These are phyloP conservation scores for Bacidia rubella DNA, from an alignment of 495 filamentous ascomycete species.

Conservation along the genomic window DNA sequence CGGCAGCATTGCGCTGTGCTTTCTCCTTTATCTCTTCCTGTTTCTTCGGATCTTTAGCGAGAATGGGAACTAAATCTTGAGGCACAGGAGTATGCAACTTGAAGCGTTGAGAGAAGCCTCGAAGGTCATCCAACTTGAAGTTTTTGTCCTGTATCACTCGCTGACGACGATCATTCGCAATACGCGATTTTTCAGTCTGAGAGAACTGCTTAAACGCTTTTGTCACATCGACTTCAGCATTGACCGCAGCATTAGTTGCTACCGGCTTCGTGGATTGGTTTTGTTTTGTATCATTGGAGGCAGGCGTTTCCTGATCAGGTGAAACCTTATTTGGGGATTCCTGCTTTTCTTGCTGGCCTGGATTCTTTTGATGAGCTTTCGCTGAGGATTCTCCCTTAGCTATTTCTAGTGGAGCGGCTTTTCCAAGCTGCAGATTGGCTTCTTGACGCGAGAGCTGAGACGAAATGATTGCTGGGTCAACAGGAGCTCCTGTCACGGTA, in stretches of 20 bases:
- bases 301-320: constrained; percentile 5
- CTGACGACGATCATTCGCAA: constrained; percentile 58
- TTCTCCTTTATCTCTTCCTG: constrained; percentile 86
- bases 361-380: not conserved
- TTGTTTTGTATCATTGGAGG: not conserved
- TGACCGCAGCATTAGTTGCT: constrained; percentile 52
- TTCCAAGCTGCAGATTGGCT: constrained; percentile 23
- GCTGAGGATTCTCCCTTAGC: constrained; percentile 9
- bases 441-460: constrained; percentile 50
- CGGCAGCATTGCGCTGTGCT: constrained; percentile 53
- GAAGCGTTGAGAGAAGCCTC: constrained; percentile 88
- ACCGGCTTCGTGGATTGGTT: not conserved
- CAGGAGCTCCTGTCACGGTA: constrained; percentile 57
- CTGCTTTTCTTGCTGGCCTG: constrained; percentile 14
- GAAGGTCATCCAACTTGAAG: constrained; percentile 81
- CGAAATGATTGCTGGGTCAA: constrained; percentile 73
- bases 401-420: constrained; percentile 19
- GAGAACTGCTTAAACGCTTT: constrained; percentile 76
- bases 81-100: constrained; percentile 87
- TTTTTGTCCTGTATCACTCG: constrained; percentile 60
- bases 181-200: constrained; percentile 56
- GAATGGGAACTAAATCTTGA: constrained; percentile 79
- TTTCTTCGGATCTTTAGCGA: constrained; percentile 87
- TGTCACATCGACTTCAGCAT: constrained; percentile 64
- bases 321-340: constrained; percentile 8